Evolutionary conservation across 345 rosid species (phyloP).

Genomic region (Salix koriyanagi): DNA sequence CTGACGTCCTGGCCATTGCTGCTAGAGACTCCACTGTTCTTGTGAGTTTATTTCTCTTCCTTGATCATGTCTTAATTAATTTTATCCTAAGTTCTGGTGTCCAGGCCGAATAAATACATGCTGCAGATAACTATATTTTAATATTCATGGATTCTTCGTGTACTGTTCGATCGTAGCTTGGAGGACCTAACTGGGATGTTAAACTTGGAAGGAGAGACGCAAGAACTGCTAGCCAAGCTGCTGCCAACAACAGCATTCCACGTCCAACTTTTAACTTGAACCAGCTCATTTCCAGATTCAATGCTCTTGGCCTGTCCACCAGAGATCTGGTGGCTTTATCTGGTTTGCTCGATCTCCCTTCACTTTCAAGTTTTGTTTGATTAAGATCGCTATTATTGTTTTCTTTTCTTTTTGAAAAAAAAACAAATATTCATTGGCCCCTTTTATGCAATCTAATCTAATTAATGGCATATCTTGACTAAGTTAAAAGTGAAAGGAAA

Average conservation of each 20-base stretch:
- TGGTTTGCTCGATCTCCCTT: conserved; percentile 31
- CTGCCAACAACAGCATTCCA: conserved; percentile 73
- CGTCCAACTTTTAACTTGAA: conserved; percentile 54
- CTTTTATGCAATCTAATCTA: too few relatives aligned
- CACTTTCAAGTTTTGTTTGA: too few relatives aligned
- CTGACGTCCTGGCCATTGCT: conserved; percentile 69
- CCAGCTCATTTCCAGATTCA: conserved; percentile 55
- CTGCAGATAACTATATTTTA: too few relatives aligned
- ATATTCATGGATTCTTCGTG: too few relatives aligned
- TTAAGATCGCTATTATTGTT: too few relatives aligned
- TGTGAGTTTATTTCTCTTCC: background rate
- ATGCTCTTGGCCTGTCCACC: conserved; percentile 60
- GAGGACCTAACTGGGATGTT: conserved; percentile 77
- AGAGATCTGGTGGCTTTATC: conserved; percentile 78
- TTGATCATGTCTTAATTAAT: too few relatives aligned
- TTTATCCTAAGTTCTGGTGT: too few relatives aligned
- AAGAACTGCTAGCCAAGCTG: conserved; percentile 66
- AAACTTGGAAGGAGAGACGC: conserved; percentile 90
- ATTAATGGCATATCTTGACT: too few relatives aligned
- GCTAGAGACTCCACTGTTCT: conserved; percentile 58
- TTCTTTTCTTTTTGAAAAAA: too few relatives aligned
- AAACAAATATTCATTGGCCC: too few relatives aligned
- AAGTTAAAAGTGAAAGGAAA: too few relatives aligned
- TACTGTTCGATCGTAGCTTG: conserved; percentile 36
- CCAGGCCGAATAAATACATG: too few relatives aligned